Evolutionary conservation across 2,329 filamentous ascomycete species (phyloP).

Genomic region (Sphaerostilbella broomeana): DNA sequence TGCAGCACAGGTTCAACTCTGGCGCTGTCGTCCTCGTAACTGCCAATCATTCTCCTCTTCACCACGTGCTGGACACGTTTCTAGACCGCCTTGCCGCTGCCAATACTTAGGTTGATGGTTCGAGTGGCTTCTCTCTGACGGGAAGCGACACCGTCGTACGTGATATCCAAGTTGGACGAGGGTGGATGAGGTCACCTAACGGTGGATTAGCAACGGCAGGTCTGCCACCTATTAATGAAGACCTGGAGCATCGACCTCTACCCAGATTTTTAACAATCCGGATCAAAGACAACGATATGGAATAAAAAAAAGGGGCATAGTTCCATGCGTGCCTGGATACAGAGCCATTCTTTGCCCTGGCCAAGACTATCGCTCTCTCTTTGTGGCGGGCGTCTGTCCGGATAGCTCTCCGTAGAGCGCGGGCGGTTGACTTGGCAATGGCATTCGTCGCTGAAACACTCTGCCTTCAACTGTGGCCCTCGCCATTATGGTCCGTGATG

Average conservation of each 20-base stretch:
- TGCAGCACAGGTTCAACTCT: slow-evolving; percentile 4
- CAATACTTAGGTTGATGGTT: neutral
- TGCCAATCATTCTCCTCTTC: neutral
- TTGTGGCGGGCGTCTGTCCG: no score
- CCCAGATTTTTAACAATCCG: no score
- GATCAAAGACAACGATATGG: no score
- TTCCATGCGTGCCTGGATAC: no score
- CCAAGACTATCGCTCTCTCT: no score
- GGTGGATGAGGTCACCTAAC: no score
- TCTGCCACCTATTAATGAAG: no score
- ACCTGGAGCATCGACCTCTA: no score
- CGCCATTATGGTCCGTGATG: neutral
- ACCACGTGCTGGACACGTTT: slow-evolving; percentile 8
- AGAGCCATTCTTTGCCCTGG: no score
- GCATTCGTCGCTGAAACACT: slow-evolving; percentile 20
- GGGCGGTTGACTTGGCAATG: slow-evolving; percentile 21
- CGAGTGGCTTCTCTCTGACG: slow-evolving; percentile 1
- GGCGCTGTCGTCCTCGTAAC: neutral
- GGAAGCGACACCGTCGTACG: neutral
- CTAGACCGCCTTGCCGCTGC: neutral
- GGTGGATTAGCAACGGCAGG: no score
- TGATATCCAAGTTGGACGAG: no score
- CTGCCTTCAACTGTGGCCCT: slow-evolving; percentile 1
- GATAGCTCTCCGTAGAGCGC: slow-evolving; percentile 4
- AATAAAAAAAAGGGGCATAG: no score